These are phyloP conservation scores for Oehlia diaphana DNA, from an alignment of 192 early-diverging fungal species.

Conservation along the genomic window DNA sequence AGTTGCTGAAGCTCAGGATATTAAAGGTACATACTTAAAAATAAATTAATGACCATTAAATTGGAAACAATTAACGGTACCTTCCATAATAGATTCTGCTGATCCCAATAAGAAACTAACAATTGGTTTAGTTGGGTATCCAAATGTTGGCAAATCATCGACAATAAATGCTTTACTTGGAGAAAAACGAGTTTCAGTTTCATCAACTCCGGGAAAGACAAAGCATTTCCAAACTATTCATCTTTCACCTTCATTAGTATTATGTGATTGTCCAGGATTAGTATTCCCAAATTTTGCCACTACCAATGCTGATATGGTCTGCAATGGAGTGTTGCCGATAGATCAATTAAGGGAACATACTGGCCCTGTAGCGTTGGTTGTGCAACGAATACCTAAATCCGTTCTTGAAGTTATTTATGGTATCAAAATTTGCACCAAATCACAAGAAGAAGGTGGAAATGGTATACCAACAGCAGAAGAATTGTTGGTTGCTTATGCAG, in stretches of 20 bases:
- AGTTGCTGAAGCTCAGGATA: constrained; percentile 44
- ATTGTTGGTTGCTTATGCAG: constrained; percentile 85
- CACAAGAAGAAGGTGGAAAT: constrained; percentile 71
- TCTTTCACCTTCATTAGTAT: constrained; percentile 76
- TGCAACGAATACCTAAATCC: constrained; percentile 80
- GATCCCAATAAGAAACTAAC: constrained; percentile 58
- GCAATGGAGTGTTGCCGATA: constrained; percentile 98
- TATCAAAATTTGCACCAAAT: constrained; percentile 77
- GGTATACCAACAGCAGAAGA: constrained; percentile 88
- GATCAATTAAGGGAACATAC: constrained; percentile 96
- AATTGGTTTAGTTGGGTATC: constrained; percentile 98
- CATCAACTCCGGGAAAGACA: constrained; percentile 97
- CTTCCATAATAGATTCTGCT: constrained; percentile 31
- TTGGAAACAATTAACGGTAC: not conserved
- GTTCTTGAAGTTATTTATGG: constrained; percentile 92
- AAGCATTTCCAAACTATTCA: constrained; percentile 99
- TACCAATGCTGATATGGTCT: constrained; percentile 97
- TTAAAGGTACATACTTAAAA: constrained; percentile 37
- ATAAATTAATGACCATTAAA: constrained; percentile 4
- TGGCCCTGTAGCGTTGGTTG: constrained; percentile 82
- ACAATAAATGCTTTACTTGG: constrained; percentile 98
- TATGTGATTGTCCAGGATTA: constrained; percentile 99
- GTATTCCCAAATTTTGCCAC: constrained; percentile 99
- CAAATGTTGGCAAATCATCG: constrained; percentile 99
- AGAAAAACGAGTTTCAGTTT: constrained; percentile 91